Percentiles rank a stretch among this genome's conserved stretches.
Conservation (phyloP, 176 grass and related monocot genomes). For the Lolium perenne region DNA sequence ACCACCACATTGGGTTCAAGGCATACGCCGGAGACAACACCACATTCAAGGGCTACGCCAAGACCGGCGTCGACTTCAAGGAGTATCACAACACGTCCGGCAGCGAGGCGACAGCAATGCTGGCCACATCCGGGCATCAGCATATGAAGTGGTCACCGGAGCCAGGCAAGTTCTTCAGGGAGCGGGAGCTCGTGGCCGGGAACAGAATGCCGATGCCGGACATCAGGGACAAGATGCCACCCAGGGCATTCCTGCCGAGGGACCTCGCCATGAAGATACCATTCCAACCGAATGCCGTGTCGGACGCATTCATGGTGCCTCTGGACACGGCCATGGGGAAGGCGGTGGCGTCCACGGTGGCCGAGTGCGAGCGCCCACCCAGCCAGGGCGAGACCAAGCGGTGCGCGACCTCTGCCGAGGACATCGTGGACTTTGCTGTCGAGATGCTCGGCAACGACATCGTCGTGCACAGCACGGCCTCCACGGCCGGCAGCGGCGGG, state of each 20-base stretch:
- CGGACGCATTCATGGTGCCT: slow-evolving; percentile 50
- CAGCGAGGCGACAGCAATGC: neutral
- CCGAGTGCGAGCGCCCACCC: slow-evolving; percentile 56
- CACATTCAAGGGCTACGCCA: slow-evolving; percentile 70
- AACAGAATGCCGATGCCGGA: slow-evolving; percentile 81
- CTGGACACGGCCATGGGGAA: slow-evolving; percentile 68
- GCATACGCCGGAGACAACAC: slow-evolving; percentile 57
- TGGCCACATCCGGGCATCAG: neutral
- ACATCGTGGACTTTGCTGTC: slow-evolving; percentile 79
- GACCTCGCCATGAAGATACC: slow-evolving; percentile 61
- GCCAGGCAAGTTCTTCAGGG: slow-evolving; percentile 82
- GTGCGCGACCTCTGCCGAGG: slow-evolving; percentile 76
- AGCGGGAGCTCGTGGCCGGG: slow-evolving; percentile 60
- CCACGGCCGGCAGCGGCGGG: slow-evolving; percentile 50
- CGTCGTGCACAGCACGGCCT: slow-evolving; percentile 72
- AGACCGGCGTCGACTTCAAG: slow-evolving; percentile 61
- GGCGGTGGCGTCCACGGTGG: slow-evolving; percentile 67
- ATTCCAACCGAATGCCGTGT: slow-evolving; percentile 49
- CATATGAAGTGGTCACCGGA: slow-evolving; percentile 69
- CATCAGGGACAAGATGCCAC: slow-evolving; percentile 75
- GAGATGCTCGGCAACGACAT: slow-evolving; percentile 75
- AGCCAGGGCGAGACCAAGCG: slow-evolving; percentile 75
- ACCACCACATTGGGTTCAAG: slow-evolving; percentile 73
- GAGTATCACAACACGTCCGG: slow-evolving; percentile 64
- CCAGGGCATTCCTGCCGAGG: slow-evolving; percentile 67